These are phyloP conservation scores for Terfezia claveryi DNA, from an alignment of 495 filamentous ascomycete genomes.

Conservation along the genomic window DNA sequence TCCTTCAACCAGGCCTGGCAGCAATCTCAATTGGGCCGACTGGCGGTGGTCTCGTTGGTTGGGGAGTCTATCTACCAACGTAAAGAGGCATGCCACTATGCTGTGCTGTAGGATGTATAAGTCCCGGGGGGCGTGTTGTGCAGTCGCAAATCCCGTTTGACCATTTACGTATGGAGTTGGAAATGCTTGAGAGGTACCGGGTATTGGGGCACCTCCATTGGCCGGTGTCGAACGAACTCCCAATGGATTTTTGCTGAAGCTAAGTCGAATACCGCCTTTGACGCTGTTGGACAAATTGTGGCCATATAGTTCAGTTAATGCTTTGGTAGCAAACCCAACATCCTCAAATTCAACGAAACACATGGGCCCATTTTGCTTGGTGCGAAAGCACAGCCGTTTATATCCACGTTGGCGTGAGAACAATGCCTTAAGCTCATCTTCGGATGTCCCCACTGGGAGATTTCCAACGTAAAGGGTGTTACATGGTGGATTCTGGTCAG, in stretches of 20 bases:
- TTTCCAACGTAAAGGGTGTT: conserved; percentile 97
- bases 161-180: background rate
- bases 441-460: conserved; percentile 76
- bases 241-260: conserved; percentile 93
- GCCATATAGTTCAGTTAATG: conserved; percentile 79
- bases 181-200: background rate
- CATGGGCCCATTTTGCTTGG: conserved; percentile 96
- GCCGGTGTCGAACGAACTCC: conserved; percentile 40
- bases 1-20: too few relatives aligned
- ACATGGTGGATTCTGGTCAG: conserved; percentile 92
- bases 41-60: too few relatives aligned
- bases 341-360: conserved; percentile 99
- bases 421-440: conserved; percentile 87
- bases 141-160: background rate
- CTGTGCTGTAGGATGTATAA: background rate
- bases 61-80: background rate
- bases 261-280: conserved; percentile 92
- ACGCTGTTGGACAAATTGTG: conserved; percentile 73
- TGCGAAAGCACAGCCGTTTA: conserved; percentile 90
- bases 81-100: background rate
- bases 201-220: background rate
- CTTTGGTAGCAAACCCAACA: conserved; percentile 77
- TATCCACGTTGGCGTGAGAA: conserved; percentile 92
- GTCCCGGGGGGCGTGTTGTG: background rate
- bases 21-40: too few relatives aligned